Evolutionary conservation across 768 basidiomycete genomes (phyloP).

Genomic region (Calocybe cyanea): DNA sequence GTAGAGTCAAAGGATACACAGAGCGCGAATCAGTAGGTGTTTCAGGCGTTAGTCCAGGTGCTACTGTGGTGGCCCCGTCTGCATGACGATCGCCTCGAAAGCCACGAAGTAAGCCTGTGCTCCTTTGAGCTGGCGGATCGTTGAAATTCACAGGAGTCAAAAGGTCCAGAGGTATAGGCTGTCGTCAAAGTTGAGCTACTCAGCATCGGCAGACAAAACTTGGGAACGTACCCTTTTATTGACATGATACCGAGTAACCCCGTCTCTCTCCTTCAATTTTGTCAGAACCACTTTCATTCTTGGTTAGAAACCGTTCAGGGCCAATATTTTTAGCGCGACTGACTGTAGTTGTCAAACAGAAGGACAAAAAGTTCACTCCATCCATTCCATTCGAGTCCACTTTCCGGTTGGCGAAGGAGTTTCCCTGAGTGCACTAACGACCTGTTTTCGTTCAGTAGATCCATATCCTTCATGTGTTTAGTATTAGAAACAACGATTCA

Average conservation of each 20-base stretch:
- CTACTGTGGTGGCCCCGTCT: conserved; percentile 19
- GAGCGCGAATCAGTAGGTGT: conserved; percentile 59
- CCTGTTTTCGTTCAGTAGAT: conserved; percentile 78
- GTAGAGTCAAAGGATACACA: conserved; percentile 85
- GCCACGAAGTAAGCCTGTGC: conserved; percentile 66
- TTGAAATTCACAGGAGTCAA: conserved; percentile 81
- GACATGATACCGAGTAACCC: conserved; percentile 71
- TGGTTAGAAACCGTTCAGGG: conserved; percentile 11
- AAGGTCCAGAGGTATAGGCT: conserved; percentile 94
- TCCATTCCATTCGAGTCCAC: conserved; percentile 82
- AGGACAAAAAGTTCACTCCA: conserved; percentile 90
- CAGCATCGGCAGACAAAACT: background rate
- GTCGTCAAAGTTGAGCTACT: conserved; percentile 9
- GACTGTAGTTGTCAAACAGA: conserved; percentile 93
- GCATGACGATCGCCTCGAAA: conserved; percentile 41
- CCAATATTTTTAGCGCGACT: conserved; percentile 23
- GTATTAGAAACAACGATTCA: background rate
- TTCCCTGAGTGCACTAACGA: conserved; percentile 82
- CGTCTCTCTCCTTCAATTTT: conserved; percentile 78
- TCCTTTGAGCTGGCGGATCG: conserved; percentile 74
- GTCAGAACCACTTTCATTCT: conserved; percentile 74
- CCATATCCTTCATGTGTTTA: conserved; percentile 64
- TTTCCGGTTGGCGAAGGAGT: conserved; percentile 82
- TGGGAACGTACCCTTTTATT: conserved; percentile 62
- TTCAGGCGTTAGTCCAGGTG: conserved; percentile 29